Evolutionary conservation across 345 rosid genomes (phyloP), one percentile per base, ranked within the genome.

Genomic region (Sapria himalayana): DNA sequence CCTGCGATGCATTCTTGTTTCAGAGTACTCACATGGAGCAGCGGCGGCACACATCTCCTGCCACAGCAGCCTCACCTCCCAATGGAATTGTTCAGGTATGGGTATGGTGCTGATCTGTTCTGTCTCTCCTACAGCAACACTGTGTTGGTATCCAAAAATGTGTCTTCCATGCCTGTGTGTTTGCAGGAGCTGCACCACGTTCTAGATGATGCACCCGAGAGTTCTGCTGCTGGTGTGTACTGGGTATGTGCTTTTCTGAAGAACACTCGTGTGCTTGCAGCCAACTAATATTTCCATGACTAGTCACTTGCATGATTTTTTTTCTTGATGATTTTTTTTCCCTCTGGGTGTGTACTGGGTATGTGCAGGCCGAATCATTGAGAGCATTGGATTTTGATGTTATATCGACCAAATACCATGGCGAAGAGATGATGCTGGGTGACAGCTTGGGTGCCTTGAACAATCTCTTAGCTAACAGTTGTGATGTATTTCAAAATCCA

Each of bases 1-100:
- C 99, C 34, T 76, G 96, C 2, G 99, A 91, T 62, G 93, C 92
- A 56, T 91, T 91, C 66, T 73, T 78, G 16, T 91, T 91, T 69
- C 71, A 51, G 52, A 51, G 21, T 52, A 25, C 50, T 33, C 37
- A 46, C 56, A 7, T 41, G 27, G 9, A 35, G 40, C 32, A 54
- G 67, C 34, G 45, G 46, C 29, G 50, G 55, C 40, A 9, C 16
- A 25, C 33, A 19, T 33, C 22, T 33, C 25, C 25, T 14, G 3
- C 37, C 34, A 16, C 7, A 25, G 38, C 16, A 54, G 25, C 32
- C 31, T 32, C 23, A 17, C 49, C 48, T 22, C 22, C 29, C 10
- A 18, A 11, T 32, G 18, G 23, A 29, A 22, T 23, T 41, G 32
- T 52, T 12, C 35, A 15, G 25, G 10, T 41, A 20, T 3, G 17